A percentile compares a stretch with the other conserved stretches of the same genome.
Evolutionary conservation across 176 grass and related monocot genomes (phyloP).

Genomic region (Musa itinerans): DNA sequence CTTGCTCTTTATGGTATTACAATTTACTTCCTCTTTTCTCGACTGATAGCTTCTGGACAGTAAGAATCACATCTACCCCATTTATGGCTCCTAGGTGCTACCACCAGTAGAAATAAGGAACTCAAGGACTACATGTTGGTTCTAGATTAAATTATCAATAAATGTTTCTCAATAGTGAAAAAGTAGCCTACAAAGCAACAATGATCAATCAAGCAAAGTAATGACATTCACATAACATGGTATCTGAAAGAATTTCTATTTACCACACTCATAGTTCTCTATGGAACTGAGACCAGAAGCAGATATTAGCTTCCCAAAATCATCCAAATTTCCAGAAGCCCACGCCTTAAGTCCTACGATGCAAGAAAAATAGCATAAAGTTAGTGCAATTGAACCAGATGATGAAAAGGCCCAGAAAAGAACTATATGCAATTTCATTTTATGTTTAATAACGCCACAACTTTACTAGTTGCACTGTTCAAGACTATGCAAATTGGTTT

Average conservation of each 20-base stretch:
- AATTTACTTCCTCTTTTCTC: too few relatives aligned
- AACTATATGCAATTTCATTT: not conserved
- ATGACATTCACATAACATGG: not conserved
- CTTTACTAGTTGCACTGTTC: not conserved
- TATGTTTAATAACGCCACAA: not conserved
- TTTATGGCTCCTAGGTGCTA: not conserved
- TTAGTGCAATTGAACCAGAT: not conserved
- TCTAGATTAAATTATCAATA: not conserved
- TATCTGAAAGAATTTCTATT: not conserved
- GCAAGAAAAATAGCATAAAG: not conserved
- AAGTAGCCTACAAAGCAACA: not conserved
- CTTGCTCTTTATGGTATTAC: too few relatives aligned
- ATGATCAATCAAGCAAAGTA: not conserved
- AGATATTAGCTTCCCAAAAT: slow-evolving; percentile 60
- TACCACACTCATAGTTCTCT: slow-evolving; percentile 87
- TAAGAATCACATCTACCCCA: too few relatives aligned
- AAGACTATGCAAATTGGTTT: not conserved
- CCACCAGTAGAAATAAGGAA: not conserved
- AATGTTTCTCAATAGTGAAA: not conserved
- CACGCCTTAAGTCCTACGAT: slow-evolving; percentile 56
- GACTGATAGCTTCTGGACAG: too few relatives aligned
- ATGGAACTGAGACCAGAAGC: slow-evolving; percentile 87
- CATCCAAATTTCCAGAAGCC: slow-evolving; percentile 62
- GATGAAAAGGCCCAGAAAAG: not conserved
- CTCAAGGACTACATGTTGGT: not conserved